Conservation (phyloP, 306 rosid genomes). For the Morella rubra region DNA sequence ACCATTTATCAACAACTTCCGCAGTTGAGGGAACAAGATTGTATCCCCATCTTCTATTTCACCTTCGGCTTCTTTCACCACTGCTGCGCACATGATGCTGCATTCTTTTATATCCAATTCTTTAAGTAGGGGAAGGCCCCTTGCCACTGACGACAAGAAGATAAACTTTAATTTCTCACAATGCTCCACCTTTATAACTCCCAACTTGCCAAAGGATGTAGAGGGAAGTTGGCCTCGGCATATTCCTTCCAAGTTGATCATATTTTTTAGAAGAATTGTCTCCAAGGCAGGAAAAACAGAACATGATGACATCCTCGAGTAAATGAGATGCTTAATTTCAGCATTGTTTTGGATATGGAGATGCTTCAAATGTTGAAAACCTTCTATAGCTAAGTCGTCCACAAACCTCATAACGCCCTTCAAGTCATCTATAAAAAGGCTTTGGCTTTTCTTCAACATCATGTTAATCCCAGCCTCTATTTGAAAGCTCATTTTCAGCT, state of each 20-base stretch:
- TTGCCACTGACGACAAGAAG: no score
- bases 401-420: not conserved
- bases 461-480: not conserved
- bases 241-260: not conserved
- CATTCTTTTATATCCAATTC: no score
- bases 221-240: not conserved
- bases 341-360: not conserved
- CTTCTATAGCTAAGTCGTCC: not conserved
- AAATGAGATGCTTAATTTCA: not conserved
- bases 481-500: not conserved
- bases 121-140: no score
- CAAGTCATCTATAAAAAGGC: not conserved
- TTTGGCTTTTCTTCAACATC: not conserved
- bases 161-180: no score
- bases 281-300: slow-evolving; percentile 5
- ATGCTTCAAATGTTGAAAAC: slow-evolving; percentile 9
- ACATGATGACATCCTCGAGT: not conserved
- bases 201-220: no score
- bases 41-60: no score
- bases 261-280: not conserved
- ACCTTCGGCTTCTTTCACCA: no score
- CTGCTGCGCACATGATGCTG: no score
- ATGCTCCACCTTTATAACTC: no score
- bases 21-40: no score
- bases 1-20: no score